phyloP scores from a whole-genome alignment of 2,329 filamentous ascomycete genomes.

The Ilyonectria sp. region DNA sequence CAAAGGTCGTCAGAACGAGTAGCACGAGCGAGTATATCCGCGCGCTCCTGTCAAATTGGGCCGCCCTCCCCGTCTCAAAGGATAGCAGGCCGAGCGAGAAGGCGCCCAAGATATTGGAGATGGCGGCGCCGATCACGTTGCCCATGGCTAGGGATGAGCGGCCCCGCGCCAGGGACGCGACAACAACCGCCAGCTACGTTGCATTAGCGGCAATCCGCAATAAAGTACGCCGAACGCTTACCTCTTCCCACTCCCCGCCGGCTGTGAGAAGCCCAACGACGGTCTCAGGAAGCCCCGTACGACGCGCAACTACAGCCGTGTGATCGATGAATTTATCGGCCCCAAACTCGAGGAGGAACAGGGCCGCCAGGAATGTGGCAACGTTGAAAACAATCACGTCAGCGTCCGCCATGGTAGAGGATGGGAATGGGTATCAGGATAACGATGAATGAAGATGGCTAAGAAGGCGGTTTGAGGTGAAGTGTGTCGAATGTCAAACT shows the following conservation, averaged over 20 bases:
- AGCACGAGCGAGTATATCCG: conserved; percentile 62
- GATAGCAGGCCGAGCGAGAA: conserved; percentile 68
- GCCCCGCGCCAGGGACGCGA: neutral
- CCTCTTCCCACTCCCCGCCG: conserved; percentile 58
- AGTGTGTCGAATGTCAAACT: no score
- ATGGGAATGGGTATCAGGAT: no score
- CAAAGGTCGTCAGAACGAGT: conserved; percentile 59
- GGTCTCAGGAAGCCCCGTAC: conserved; percentile 61
- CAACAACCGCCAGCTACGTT: neutral
- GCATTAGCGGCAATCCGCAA: neutral
- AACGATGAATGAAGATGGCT: no score
- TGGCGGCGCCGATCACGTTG: conserved; percentile 68
- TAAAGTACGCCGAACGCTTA: neutral
- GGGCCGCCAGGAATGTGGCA: conserved; percentile 58
- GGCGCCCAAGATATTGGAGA: conserved; percentile 70
- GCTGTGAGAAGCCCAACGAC: conserved; percentile 67
- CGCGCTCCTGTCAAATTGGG: conserved; percentile 62
- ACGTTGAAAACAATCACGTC: conserved; percentile 53
- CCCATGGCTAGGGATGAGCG: conserved; percentile 52
- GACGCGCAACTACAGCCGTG: conserved; percentile 62
- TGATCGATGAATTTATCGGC: conserved; percentile 68
- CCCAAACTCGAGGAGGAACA: conserved; percentile 66
- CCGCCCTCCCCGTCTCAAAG: conserved; percentile 43
- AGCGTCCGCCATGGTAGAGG: no score
- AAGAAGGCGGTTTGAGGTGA: no score